Evolutionary conservation across 495 filamentous ascomycete species (phyloP).

Genomic region (Penicillium canescens): DNA sequence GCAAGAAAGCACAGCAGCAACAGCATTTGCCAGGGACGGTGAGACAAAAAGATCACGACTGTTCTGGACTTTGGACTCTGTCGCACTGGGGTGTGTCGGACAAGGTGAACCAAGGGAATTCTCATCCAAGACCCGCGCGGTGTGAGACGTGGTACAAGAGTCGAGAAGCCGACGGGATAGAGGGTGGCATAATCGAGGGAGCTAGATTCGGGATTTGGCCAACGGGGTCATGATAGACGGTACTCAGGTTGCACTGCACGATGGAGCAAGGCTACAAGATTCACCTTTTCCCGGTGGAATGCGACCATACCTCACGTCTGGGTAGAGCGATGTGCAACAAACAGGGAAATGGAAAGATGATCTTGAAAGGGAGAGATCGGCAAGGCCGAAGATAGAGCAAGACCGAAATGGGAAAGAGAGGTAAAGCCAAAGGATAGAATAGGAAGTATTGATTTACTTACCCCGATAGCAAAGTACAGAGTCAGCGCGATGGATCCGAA

Average conservation of each 20-base stretch:
- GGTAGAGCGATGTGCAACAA: slow-evolving; percentile 8
- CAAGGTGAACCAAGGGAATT: slow-evolving; percentile 1
- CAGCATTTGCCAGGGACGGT: slow-evolving; percentile 10
- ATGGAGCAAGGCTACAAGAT: slow-evolving; percentile 25
- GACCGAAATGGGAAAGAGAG: slow-evolving; percentile 10
- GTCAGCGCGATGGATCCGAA: slow-evolving; percentile 92
- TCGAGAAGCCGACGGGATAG: not conserved
- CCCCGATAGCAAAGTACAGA: slow-evolving; percentile 86
- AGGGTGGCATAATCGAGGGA: slow-evolving; percentile 7
- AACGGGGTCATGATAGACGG: slow-evolving; percentile 6
- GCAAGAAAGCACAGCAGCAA: not conserved
- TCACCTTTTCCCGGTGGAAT: slow-evolving; percentile 16
- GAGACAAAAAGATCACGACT: slow-evolving; percentile 19
- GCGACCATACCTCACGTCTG: slow-evolving; percentile 14
- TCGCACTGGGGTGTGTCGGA: slow-evolving; percentile 5
- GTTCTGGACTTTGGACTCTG: slow-evolving; percentile 2
- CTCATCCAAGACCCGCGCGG: slow-evolving; percentile 6
- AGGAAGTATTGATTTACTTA: slow-evolving; percentile 52
- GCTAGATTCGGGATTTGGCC: not conserved
- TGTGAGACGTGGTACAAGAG: slow-evolving; percentile 3
- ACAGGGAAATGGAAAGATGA: slow-evolving; percentile 6
- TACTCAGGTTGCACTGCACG: slow-evolving; percentile 21
- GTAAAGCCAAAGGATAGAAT: not conserved
- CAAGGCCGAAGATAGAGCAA: slow-evolving; percentile 14
- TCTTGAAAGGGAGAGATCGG: not conserved